Evolutionary conservation across 106 monocot species (phyloP).

Genomic region (Dactylorhiza incarnata): DNA sequence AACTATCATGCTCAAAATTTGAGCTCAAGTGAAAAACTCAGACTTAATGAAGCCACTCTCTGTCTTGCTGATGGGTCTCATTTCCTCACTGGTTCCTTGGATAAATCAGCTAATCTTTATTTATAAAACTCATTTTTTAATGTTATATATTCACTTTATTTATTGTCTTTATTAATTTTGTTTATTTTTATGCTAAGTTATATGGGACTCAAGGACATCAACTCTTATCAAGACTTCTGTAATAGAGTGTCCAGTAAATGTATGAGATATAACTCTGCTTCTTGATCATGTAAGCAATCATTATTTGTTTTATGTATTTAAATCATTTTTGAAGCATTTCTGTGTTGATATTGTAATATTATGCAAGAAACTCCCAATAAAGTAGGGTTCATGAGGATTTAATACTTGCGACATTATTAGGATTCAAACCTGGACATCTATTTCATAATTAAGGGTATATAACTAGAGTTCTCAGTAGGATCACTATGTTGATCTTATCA

Average conservation of each 20-base stretch:
- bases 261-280: slow-evolving; percentile 80
- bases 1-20: too few relatives aligned
- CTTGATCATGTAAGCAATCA: slow-evolving; percentile 72
- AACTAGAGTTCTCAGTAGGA: too few relatives aligned
- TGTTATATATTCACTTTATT: neutral
- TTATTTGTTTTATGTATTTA: too few relatives aligned
- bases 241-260: slow-evolving; percentile 78
- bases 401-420: neutral
- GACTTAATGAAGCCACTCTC: too few relatives aligned
- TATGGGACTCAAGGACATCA: slow-evolving; percentile 83
- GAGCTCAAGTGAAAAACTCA: too few relatives aligned
- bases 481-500: too few relatives aligned
- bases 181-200: slow-evolving; percentile 31
- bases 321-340: too few relatives aligned
- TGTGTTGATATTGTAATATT: too few relatives aligned
- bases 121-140: neutral
- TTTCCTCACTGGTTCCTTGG: slow-evolving; percentile 81
- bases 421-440: neutral
- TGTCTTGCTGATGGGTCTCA: too few relatives aligned
- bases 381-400: neutral
- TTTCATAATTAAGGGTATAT: too few relatives aligned
- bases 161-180: neutral
- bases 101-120: slow-evolving; percentile 86
- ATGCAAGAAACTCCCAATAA: too few relatives aligned
- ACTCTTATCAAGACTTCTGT: slow-evolving; percentile 82